phyloP scores from a whole-genome alignment of 306 rosid species.

The Prunus dulcis region DNA sequence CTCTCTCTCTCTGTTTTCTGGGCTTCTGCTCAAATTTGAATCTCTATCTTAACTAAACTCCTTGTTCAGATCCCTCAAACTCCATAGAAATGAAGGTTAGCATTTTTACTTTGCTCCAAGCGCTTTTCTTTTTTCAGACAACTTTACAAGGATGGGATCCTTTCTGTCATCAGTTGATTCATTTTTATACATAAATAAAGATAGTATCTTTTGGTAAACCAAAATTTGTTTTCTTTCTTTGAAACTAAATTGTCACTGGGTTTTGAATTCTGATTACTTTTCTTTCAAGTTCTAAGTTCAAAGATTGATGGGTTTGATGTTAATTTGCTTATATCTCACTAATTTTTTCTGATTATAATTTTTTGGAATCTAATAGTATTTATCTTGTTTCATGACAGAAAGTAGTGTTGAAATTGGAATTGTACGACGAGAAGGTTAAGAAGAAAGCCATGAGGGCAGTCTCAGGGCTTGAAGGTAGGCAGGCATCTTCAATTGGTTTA shows the following conservation, averaged over 20 bases:
- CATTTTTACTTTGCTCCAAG: not conserved
- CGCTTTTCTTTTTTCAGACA: not conserved
- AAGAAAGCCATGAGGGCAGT: slow-evolving; percentile 61
- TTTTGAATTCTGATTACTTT: not conserved
- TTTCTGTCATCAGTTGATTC: too few species aligned
- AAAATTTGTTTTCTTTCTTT: not conserved
- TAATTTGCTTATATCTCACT: not conserved
- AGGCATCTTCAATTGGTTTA: too few species aligned
- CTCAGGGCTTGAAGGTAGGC: slow-evolving; percentile 63
- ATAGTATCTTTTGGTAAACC: not conserved
- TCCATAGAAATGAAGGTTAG: slow-evolving; percentile 36
- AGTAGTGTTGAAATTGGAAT: slow-evolving; percentile 48
- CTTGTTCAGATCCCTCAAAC: not conserved
- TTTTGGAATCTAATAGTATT: not conserved
- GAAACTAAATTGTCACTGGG: not conserved
- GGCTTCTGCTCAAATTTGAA: not conserved
- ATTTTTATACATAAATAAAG: not conserved
- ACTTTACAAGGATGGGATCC: too few species aligned
- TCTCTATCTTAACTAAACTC: too few species aligned
- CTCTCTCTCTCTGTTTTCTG: not conserved
- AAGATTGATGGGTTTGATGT: not conserved
- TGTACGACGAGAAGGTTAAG: slow-evolving; percentile 46
- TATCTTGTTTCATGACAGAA: slow-evolving; percentile 43
- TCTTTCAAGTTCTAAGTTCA: not conserved
- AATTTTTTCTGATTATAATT: not conserved